These are phyloP conservation scores for Chlorella variabilis DNA, from an alignment of 163 green algal species.

Conservation along the genomic window DNA sequence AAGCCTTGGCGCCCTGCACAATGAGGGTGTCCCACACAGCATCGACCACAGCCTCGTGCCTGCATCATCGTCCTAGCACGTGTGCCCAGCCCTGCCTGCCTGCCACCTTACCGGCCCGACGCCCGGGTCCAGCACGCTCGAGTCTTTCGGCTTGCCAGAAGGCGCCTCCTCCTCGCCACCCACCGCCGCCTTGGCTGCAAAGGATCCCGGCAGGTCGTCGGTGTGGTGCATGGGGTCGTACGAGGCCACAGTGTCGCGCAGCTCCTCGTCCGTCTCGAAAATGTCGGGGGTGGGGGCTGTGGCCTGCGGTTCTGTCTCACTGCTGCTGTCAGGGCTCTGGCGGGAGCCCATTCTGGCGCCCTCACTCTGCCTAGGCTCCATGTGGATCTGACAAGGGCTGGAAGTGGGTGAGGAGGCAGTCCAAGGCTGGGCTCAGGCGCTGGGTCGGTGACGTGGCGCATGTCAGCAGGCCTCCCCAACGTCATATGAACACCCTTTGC, in stretches of 20 bases:
- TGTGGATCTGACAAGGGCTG: not conserved
- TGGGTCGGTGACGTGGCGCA: not conserved
- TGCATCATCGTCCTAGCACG: no score
- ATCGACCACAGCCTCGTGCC: no score
- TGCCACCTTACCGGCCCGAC: conserved; percentile 4
- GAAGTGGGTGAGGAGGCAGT: not conserved
- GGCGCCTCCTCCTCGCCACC: not conserved
- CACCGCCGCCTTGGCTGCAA: conserved; percentile 13
- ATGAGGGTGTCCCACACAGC: not conserved
- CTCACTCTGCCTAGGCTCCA: no score
- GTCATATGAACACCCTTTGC: no score
- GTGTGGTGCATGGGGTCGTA: conserved; percentile 31
- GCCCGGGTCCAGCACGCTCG: conserved; percentile 4
- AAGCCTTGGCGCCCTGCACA: conserved; percentile 4
- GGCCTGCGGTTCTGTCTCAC: not conserved
- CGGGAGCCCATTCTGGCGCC: no score
- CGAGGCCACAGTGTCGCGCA: not conserved
- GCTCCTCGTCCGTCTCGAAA: conserved; percentile 7
- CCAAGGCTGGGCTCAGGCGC: not conserved
- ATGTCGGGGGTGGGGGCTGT: not conserved
- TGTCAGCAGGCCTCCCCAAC: no score
- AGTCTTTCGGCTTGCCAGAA: not conserved
- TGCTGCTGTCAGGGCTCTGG: not conserved
- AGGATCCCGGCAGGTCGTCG: conserved; percentile 7
- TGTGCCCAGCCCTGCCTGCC: no score